phyloP scores from a whole-genome alignment of 768 basidiomycete species.

The Lyophyllum semitale region DNA sequence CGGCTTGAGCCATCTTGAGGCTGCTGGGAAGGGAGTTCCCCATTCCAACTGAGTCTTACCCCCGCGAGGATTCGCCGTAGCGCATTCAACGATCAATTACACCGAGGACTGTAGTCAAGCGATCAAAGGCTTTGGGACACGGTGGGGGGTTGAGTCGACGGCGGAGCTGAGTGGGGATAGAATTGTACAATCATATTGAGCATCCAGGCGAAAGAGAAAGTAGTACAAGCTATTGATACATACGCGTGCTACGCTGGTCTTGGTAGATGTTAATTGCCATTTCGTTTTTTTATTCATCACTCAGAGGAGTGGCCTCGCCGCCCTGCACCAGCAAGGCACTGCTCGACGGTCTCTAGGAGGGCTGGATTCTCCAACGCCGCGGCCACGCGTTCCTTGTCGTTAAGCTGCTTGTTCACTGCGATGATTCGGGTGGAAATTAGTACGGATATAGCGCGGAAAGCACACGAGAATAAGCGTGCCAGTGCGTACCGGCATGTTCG shows the following conservation, averaged over 20 bases:
- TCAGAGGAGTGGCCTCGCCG: constrained; percentile 27
- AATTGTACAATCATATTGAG: neutral
- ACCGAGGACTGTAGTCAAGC: neutral
- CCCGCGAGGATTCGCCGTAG: neutral
- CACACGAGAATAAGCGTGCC: neutral
- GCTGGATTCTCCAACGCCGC: constrained; percentile 93
- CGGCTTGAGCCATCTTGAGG: no score
- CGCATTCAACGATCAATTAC: neutral
- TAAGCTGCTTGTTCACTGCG: constrained; percentile 95
- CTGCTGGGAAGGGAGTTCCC: neutral
- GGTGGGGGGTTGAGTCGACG: neutral
- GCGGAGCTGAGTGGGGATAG: neutral
- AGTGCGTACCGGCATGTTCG: constrained; percentile 73
- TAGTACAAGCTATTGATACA: constrained; percentile 22
- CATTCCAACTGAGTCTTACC: neutral
- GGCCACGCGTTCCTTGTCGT: constrained; percentile 98
- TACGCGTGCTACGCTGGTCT: neutral
- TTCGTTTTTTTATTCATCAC: constrained; percentile 3
- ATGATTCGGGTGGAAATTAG: neutral
- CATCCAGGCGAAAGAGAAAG: neutral
- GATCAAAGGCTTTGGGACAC: neutral
- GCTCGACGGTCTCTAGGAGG: constrained; percentile 85
- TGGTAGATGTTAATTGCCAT: neutral
- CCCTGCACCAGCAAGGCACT: constrained; percentile 42
- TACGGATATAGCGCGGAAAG: neutral